Conservation (phyloP, 2,329 filamentous ascomycete genomes). For the Hansfordia pulvinata region DNA sequence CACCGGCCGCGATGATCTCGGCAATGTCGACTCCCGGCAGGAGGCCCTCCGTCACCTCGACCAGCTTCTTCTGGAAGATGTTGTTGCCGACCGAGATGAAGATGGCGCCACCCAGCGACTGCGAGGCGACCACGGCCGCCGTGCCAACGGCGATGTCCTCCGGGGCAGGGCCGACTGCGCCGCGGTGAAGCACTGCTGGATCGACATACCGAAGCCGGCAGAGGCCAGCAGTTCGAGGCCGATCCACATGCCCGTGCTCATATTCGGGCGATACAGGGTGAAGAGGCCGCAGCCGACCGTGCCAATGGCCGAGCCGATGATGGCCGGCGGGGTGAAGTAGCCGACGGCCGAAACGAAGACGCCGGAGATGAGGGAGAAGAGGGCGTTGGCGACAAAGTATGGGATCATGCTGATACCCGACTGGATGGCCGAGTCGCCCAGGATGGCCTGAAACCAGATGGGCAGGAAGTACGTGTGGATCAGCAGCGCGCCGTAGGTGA, state of each 20-base stretch:
- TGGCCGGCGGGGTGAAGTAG: conserved; percentile 11
- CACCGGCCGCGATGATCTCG: conserved; percentile 8
- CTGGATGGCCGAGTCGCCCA: conserved; percentile 18
- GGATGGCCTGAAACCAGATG: conserved; percentile 16
- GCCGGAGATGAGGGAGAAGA: conserved; percentile 15
- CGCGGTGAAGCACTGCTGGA: conserved; percentile 24
- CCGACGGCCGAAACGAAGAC: conserved; percentile 10
- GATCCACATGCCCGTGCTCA: conserved; percentile 19
- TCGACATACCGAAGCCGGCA: conserved; percentile 21
- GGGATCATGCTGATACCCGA: conserved; percentile 22
- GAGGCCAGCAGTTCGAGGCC: conserved; percentile 19
- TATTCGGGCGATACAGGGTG: conserved; percentile 17
- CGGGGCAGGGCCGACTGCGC: conserved; percentile 22
- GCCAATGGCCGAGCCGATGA: conserved; percentile 13
- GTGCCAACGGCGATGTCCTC: conserved; percentile 27
- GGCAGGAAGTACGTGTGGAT: conserved; percentile 23
- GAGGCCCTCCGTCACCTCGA: conserved; percentile 2
- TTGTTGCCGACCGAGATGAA: conserved; percentile 31
- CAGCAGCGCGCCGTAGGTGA: conserved; percentile 26
- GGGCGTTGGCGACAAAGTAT: conserved; percentile 16
- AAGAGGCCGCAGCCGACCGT: conserved; percentile 22
- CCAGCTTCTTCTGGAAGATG: conserved; percentile 22
- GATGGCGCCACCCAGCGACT: conserved; percentile 28
- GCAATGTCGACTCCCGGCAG: conserved; percentile 8
- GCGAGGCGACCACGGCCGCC: conserved; percentile 24